Conservation (phyloP, 2,329 filamentous ascomycete genomes). For the Cytospora piceae region DNA sequence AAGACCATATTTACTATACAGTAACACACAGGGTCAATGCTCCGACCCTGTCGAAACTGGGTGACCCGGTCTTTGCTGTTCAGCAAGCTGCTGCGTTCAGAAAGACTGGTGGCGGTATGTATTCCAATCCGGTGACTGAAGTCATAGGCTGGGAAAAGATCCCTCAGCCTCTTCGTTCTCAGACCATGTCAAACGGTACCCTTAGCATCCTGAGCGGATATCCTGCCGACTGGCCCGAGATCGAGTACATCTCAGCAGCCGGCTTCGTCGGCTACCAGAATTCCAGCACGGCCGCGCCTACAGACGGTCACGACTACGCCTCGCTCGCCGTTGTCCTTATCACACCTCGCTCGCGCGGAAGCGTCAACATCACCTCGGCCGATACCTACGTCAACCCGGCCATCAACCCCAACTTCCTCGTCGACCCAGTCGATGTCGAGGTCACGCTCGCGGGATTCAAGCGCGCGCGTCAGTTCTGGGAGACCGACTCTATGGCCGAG, state of each 20-base stretch:
- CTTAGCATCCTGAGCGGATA: neutral
- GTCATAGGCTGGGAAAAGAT: slow-evolving; percentile 21
- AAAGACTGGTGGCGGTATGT: slow-evolving; percentile 10
- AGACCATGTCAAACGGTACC: slow-evolving; percentile 9
- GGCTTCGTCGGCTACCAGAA: slow-evolving; percentile 10
- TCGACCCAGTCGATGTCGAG: slow-evolving; percentile 5
- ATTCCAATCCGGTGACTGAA: slow-evolving; percentile 5
- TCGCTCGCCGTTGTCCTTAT: slow-evolving; percentile 5
- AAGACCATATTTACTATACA: slow-evolving; percentile 17
- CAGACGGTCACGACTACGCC: slow-evolving; percentile 12
- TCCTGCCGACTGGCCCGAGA: slow-evolving; percentile 23
- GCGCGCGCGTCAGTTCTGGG: slow-evolving; percentile 29
- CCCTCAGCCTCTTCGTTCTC: slow-evolving; percentile 14
- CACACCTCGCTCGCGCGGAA: slow-evolving; percentile 9
- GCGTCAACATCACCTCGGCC: slow-evolving; percentile 10
- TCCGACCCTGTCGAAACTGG: neutral
- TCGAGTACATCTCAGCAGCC: slow-evolving; percentile 15
- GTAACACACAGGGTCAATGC: slow-evolving; percentile 19
- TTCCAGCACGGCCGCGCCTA: neutral
- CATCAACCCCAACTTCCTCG: slow-evolving; percentile 45
- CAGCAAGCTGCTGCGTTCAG: slow-evolving; percentile 8
- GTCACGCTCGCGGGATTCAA: slow-evolving; percentile 34
- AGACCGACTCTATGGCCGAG: slow-evolving; percentile 24
- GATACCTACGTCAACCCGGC: slow-evolving; percentile 36
- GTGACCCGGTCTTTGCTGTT: neutral